phyloP scores from a whole-genome alignment of 164 flowering plant species.

The Warburgia ugandensis region DNA sequence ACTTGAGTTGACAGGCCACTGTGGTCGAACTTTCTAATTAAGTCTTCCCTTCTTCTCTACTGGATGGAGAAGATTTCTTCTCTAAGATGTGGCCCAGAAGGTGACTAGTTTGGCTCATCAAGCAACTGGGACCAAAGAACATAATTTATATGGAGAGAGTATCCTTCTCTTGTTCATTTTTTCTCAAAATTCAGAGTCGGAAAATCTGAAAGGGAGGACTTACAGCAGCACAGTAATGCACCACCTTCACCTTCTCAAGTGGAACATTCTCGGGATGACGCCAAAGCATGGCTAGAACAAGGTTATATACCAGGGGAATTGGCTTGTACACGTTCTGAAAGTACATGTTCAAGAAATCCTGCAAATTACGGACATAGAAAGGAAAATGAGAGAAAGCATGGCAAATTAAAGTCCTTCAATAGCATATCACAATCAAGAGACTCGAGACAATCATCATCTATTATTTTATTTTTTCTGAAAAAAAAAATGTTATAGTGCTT shows the following conservation, averaged over 20 bases:
- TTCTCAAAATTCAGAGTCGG: too few species aligned
- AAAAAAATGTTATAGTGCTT: too few species aligned
- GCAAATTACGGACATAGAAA: neutral
- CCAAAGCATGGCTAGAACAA: slow-evolving; percentile 43
- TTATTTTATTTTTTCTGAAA: too few species aligned
- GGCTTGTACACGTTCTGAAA: slow-evolving; percentile 39
- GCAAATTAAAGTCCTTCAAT: neutral
- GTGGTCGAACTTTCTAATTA: too few species aligned
- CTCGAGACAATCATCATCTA: too few species aligned
- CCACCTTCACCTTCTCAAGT: slow-evolving; percentile 17
- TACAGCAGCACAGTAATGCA: slow-evolving; percentile 20
- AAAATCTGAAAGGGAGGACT: slow-evolving; percentile 6
- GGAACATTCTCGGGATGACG: slow-evolving; percentile 18
- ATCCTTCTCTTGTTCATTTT: too few species aligned
- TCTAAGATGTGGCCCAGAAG: too few species aligned
- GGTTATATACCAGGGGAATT: slow-evolving; percentile 18
- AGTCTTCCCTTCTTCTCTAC: too few species aligned
- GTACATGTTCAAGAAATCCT: slow-evolving; percentile 48
- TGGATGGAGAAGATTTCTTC: too few species aligned
- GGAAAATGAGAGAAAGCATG: neutral
- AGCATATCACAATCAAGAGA: neutral
- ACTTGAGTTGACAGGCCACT: too few species aligned
- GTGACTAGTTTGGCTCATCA: neutral
- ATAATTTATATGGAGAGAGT: neutral
- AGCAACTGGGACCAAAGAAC: neutral